Conservation (phyloP, 2,329 filamentous ascomycete genomes). For the Botrytis fabae region DNA sequence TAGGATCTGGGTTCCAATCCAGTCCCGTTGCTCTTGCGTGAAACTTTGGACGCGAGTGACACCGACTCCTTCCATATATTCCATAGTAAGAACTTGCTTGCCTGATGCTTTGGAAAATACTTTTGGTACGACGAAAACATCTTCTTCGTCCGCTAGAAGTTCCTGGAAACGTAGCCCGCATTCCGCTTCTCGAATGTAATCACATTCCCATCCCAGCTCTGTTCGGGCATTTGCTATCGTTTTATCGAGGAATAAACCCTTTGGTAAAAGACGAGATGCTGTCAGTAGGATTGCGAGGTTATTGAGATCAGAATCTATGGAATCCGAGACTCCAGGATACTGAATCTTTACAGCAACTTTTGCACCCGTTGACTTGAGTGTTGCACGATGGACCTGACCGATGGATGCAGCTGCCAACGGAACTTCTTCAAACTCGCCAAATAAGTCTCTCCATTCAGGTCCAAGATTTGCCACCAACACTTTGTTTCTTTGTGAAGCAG, state of each 20-base stretch:
- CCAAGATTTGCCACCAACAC: slow-evolving; percentile 81
- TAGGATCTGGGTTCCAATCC: slow-evolving; percentile 93
- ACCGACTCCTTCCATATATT: slow-evolving; percentile 81
- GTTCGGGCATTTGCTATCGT: slow-evolving; percentile 93
- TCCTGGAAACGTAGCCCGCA: slow-evolving; percentile 74
- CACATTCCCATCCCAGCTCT: slow-evolving; percentile 95
- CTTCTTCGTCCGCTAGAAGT: slow-evolving; percentile 72
- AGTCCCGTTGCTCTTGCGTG: slow-evolving; percentile 82
- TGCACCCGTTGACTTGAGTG: slow-evolving; percentile 70
- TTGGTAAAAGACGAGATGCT: slow-evolving; percentile 85
- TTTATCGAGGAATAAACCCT: slow-evolving; percentile 91
- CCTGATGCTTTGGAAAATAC: slow-evolving; percentile 79
- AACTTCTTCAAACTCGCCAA: slow-evolving; percentile 80
- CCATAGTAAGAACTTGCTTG: slow-evolving; percentile 86
- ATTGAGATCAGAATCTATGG: slow-evolving; percentile 93
- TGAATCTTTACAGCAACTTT: slow-evolving; percentile 94
- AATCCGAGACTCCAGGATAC: slow-evolving; percentile 93
- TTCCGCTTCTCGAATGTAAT: slow-evolving; percentile 86
- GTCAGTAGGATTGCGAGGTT: slow-evolving; percentile 90
- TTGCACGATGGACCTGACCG: slow-evolving; percentile 89
- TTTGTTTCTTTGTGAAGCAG: slow-evolving; percentile 83
- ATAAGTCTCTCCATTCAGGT: slow-evolving; percentile 79
- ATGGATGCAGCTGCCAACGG: slow-evolving; percentile 96
- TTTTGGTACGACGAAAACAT: slow-evolving; percentile 76
- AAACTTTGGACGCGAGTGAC: slow-evolving; percentile 80